These are phyloP conservation scores for Solanum lignicaule DNA, from an alignment of 257 asterid genomes.

Conservation along the genomic window DNA sequence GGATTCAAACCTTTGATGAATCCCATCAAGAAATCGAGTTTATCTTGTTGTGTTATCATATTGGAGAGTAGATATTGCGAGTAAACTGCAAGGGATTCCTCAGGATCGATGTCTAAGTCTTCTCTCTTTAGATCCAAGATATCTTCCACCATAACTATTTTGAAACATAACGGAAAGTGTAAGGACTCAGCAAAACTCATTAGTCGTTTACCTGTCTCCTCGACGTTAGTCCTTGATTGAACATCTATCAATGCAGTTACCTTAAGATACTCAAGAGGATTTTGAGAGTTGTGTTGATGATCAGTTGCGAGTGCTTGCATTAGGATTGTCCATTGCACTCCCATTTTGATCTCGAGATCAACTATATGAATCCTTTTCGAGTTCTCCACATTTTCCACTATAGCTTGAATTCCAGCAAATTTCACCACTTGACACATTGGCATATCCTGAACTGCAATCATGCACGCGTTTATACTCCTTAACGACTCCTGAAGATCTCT, in stretches of 20 bases:
- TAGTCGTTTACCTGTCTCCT: conserved; percentile 39
- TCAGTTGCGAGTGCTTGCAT: conserved; percentile 50
- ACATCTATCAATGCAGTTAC: conserved; percentile 33
- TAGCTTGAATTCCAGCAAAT: conserved; percentile 48
- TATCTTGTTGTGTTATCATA: conserved; percentile 23
- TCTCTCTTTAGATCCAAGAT: conserved; percentile 17
- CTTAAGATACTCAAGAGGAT: conserved; percentile 33
- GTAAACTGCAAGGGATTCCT: conserved; percentile 38
- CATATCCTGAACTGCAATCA: conserved; percentile 17
- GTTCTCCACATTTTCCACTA: conserved; percentile 30
- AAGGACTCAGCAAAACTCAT: conserved; percentile 36
- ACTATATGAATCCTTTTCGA: conserved; percentile 40
- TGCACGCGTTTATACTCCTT: background rate
- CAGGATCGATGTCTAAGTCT: conserved; percentile 14
- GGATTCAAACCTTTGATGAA: conserved; percentile 11
- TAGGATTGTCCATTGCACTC: conserved; percentile 39
- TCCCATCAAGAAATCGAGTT: conserved; percentile 27
- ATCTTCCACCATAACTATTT: conserved; percentile 26
- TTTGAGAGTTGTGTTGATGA: background rate
- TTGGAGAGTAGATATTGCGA: conserved; percentile 16
- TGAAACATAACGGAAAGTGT: conserved; percentile 26
- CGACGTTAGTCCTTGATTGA: conserved; percentile 20
- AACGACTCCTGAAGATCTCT: background rate
- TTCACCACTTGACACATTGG: conserved; percentile 37
- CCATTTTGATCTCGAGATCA: conserved; percentile 39